Percentiles rank a stretch among this genome's conserved stretches.
phyloP scores from a whole-genome alignment of 2,329 filamentous ascomycete species.

The Verticillium zaregamsianum region DNA sequence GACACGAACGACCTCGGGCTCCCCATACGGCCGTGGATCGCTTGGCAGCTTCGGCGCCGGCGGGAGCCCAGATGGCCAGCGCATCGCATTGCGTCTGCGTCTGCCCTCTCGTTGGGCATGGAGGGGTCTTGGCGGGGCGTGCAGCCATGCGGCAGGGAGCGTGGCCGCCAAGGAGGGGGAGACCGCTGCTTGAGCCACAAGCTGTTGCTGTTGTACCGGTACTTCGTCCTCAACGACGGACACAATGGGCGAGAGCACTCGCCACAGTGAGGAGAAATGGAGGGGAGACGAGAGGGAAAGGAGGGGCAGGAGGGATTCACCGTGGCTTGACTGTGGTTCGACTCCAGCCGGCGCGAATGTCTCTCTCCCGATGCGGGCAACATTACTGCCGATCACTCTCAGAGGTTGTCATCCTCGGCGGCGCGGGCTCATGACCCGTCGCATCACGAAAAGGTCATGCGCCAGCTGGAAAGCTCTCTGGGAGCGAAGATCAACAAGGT shows the following conservation, averaged over 20 bases:
- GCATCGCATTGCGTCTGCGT: conserved; percentile 1
- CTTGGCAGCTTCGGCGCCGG: not conserved
- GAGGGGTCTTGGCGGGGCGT: not conserved
- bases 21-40: no score
- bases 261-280: not conserved
- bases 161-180: not conserved
- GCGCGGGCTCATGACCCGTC: not conserved
- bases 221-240: not conserved
- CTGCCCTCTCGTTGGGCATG: not conserved
- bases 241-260: not conserved
- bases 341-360: not conserved
- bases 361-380: conserved; percentile 6
- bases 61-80: not conserved
- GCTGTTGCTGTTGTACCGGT: conserved; percentile 8
- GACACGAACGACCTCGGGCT: not conserved
- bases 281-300: conserved; percentile 6
- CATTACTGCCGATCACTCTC: conserved; percentile 5
- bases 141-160: not conserved
- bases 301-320: not conserved
- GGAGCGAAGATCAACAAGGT: not conserved
- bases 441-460: not conserved
- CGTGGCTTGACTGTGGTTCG: conserved; percentile 5
- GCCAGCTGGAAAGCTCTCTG: not conserved
- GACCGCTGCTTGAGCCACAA: conserved; percentile 1
- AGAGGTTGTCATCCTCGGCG: not conserved